phyloP scores from a whole-genome alignment of 208 protist genomes.

The Trypanosoma conorhini region DNA sequence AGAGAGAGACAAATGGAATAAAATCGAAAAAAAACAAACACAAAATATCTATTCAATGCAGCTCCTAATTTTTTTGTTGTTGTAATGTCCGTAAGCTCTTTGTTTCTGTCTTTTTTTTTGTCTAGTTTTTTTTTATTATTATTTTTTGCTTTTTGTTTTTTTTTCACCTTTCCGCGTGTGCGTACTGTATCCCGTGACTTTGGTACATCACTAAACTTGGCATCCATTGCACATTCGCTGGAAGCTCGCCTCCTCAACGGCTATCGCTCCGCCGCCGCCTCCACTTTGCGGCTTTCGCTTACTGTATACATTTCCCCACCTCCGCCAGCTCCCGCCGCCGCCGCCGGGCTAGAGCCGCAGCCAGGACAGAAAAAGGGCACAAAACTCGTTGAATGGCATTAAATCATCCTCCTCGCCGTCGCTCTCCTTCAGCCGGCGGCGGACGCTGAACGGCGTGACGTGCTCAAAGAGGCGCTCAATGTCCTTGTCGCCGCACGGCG shows the following conservation, averaged over 20 bases:
- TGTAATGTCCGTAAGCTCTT: not conserved
- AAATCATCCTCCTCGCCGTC: conserved; percentile 6
- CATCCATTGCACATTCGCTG: too few species aligned
- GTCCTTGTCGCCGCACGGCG: conserved; percentile 23
- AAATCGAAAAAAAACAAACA: not conserved
- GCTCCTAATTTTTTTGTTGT: not conserved
- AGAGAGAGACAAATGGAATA: not conserved
- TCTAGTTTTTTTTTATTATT: conserved; percentile 4
- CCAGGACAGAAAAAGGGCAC: conserved; percentile 29
- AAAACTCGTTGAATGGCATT: conserved; percentile 36
- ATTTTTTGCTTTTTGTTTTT: conserved; percentile 1
- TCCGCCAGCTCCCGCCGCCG: not conserved
- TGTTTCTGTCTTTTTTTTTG: not conserved
- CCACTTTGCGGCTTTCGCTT: too few species aligned
- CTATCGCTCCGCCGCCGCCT: too few species aligned
- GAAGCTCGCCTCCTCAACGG: too few species aligned
- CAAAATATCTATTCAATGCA: conserved; percentile 4
- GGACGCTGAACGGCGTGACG: conserved; percentile 14
- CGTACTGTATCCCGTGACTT: too few species aligned
- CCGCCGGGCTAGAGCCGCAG: conserved; percentile 13
- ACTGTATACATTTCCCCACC: too few species aligned
- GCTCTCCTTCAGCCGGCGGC: conserved; percentile 4
- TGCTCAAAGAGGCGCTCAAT: conserved; percentile 31
- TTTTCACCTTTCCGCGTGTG: not conserved
- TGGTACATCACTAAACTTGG: too few species aligned